These are phyloP conservation scores for Wickerhamiella azyma DNA, from an alignment of 805 yeast genomes.

Conservation along the genomic window DNA sequence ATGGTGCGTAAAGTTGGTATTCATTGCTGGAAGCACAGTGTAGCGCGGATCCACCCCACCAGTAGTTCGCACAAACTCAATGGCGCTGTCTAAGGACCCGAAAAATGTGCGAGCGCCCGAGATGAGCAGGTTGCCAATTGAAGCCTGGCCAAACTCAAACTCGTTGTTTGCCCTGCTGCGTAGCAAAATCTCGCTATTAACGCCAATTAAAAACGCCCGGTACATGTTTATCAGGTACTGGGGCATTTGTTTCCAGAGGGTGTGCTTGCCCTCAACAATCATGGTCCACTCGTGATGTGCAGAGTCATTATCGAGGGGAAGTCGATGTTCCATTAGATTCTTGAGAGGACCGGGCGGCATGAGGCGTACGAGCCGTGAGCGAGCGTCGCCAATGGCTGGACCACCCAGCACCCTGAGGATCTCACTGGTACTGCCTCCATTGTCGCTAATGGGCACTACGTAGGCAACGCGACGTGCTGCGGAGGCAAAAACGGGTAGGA, in stretches of 20 bases:
- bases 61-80: slow-evolving; percentile 58
- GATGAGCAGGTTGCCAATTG: slow-evolving; percentile 70
- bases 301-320: slow-evolving; percentile 32
- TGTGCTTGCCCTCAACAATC: slow-evolving; percentile 68
- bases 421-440: slow-evolving; percentile 92
- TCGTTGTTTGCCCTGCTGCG: slow-evolving; percentile 44
- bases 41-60: slow-evolving; percentile 40
- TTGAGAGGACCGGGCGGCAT: slow-evolving; percentile 38
- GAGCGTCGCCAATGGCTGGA: slow-evolving; percentile 85
- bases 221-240: slow-evolving; percentile 53
- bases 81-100: slow-evolving; percentile 74
- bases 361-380: slow-evolving; percentile 66
- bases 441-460: slow-evolving; percentile 74
- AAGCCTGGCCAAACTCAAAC: slow-evolving; percentile 65
- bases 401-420: slow-evolving; percentile 78
- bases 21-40: slow-evolving; percentile 65
- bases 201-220: slow-evolving; percentile 63
- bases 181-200: slow-evolving; percentile 63
- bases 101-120: slow-evolving; percentile 71
- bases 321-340: slow-evolving; percentile 35
- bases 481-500: slow-evolving; percentile 43
- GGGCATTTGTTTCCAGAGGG: slow-evolving; percentile 48
- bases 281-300: slow-evolving; percentile 66
- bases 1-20: slow-evolving; percentile 74
- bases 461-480: slow-evolving; percentile 40